Evolutionary conservation across 495 filamentous ascomycete genomes (phyloP).

Genomic region (Penicillium silybi): DNA sequence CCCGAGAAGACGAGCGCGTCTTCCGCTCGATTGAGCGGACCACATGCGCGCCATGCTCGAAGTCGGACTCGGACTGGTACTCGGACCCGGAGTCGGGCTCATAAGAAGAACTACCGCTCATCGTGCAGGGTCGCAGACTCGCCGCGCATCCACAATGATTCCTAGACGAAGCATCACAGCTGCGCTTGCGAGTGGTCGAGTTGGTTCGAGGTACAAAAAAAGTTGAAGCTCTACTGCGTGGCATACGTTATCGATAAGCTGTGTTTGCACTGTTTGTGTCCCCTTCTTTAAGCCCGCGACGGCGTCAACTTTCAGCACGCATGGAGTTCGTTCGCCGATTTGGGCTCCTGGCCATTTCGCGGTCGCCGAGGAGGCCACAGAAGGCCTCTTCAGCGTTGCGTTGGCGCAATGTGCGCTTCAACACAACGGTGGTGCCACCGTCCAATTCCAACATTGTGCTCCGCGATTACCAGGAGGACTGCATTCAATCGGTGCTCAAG

Average conservation of each 20-base stretch:
- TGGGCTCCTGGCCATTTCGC: slow-evolving; percentile 18
- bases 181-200: slow-evolving; percentile 1
- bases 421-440: slow-evolving; percentile 26
- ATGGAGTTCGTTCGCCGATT: slow-evolving; percentile 35
- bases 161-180: slow-evolving; percentile 28
- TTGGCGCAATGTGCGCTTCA: slow-evolving; percentile 16
- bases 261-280: slow-evolving; percentile 43
- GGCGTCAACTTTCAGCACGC: neutral
- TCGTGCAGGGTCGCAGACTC: slow-evolving; percentile 26
- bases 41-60: neutral
- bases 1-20: slow-evolving; percentile 11
- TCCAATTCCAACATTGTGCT: slow-evolving; percentile 48
- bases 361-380: slow-evolving; percentile 7
- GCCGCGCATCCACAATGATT: slow-evolving; percentile 11
- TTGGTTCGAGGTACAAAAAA: slow-evolving; percentile 14
- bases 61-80: slow-evolving; percentile 19
- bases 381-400: neutral
- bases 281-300: neutral
- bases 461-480: slow-evolving; percentile 80
- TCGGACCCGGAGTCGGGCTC: slow-evolving; percentile 21
- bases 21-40: neutral
- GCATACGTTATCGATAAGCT: slow-evolving; percentile 31
- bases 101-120: slow-evolving; percentile 37
- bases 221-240: slow-evolving; percentile 10
- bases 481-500: slow-evolving; percentile 78